Evolutionary conservation across 306 rosid species (phyloP).

Genomic region (Sechiopsis laciniata): DNA sequence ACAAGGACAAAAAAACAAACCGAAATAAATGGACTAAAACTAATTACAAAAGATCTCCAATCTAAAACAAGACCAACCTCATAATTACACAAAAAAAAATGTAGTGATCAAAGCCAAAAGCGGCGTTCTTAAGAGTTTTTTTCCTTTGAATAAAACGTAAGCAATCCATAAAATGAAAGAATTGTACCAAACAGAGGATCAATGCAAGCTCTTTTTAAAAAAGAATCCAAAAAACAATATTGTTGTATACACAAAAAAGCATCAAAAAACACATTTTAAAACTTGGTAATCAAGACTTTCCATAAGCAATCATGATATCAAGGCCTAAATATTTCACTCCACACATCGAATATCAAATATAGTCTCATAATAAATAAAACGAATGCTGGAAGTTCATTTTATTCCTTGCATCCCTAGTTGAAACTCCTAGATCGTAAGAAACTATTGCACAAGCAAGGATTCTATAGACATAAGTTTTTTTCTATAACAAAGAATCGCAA

Average conservation of each 20-base stretch:
- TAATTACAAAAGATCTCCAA: neutral
- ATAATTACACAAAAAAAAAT: neutral
- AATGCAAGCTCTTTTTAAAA: neutral
- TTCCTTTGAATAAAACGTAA: neutral
- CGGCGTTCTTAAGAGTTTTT: neutral
- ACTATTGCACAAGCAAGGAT: neutral
- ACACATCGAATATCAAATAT: neutral
- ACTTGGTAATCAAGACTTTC: neutral
- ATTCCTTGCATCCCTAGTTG: neutral
- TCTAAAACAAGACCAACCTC: neutral
- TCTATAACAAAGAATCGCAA: too few relatives aligned
- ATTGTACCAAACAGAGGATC: neutral
- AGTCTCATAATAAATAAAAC: neutral
- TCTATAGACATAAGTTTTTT: neutral
- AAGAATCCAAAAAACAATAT: neutral
- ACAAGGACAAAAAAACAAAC: neutral
- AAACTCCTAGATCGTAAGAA: conserved; percentile 1
- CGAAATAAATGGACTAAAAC: neutral
- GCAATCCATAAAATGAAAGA: neutral
- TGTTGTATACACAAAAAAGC: neutral
- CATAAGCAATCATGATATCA: neutral
- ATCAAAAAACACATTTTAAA: conserved; percentile 1
- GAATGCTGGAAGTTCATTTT: conserved; percentile 2
- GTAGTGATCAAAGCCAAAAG: neutral
- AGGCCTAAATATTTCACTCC: neutral